Evolutionary conservation across 352 stramenopile species (phyloP).

Genomic region (Phytophthora melonis): DNA sequence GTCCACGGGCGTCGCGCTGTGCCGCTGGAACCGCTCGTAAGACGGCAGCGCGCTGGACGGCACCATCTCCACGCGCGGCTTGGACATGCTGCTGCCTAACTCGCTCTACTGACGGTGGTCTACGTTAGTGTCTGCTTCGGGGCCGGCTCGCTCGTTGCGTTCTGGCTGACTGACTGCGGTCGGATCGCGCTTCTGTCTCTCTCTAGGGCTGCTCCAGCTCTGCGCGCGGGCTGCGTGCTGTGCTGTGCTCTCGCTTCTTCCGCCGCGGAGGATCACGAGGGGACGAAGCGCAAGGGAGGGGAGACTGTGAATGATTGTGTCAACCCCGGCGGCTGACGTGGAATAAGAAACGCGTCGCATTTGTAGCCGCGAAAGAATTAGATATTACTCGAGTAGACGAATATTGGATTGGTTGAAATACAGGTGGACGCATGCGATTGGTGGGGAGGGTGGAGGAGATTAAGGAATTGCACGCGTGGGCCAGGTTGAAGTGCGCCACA

Average conservation of each 20-base stretch:
- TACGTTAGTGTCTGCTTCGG: background rate
- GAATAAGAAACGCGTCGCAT: background rate
- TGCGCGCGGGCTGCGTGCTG: no score
- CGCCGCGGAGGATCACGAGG: background rate
- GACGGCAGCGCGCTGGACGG: slow-evolving; percentile 77
- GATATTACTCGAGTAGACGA: background rate
- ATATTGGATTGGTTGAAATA: background rate
- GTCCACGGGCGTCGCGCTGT: slow-evolving; percentile 65
- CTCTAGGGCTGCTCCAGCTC: no score
- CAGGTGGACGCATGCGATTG: background rate
- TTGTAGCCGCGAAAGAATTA: no score
- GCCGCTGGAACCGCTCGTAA: slow-evolving; percentile 83
- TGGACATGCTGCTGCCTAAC: slow-evolving; percentile 32
- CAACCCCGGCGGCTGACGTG: background rate
- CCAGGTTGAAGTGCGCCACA: slow-evolving; percentile 1
- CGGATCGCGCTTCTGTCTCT: no score
- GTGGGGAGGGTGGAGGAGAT: background rate
- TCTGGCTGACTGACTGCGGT: background rate
- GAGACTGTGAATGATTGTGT: background rate
- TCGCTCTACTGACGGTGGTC: no score
- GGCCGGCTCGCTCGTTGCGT: background rate
- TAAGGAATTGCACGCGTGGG: background rate
- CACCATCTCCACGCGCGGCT: slow-evolving; percentile 66
- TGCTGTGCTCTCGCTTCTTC: background rate
- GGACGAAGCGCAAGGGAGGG: background rate